These are phyloP conservation scores for Acer negundo DNA, from an alignment of 345 rosid genomes.

Conservation along the genomic window DNA sequence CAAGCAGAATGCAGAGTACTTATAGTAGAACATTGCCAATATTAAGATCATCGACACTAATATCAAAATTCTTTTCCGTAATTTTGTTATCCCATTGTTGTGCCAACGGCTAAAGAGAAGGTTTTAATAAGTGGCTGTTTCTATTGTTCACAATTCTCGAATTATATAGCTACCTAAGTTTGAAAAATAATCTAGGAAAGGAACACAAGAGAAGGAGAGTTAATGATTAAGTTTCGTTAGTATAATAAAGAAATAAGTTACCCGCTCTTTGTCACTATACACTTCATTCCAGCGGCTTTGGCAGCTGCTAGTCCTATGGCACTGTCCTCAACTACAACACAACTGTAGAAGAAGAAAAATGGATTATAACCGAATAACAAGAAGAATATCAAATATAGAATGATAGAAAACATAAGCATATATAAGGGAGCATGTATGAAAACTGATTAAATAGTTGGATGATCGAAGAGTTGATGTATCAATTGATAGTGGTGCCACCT, in stretches of 20 bases:
- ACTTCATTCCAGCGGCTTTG: slow-evolving; percentile 92
- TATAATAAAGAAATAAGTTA: slow-evolving; percentile 26
- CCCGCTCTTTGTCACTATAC: slow-evolving; percentile 94
- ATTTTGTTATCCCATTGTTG: background rate
- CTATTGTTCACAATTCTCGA: background rate
- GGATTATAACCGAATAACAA: background rate
- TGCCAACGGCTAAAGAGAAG: background rate
- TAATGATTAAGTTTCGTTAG: background rate
- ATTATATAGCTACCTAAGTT: background rate
- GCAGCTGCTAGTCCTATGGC: slow-evolving; percentile 94
- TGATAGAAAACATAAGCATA: background rate
- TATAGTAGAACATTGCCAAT: too few relatives aligned
- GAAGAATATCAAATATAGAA: background rate
- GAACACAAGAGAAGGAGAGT: background rate
- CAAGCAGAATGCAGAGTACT: too few relatives aligned
- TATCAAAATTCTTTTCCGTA: background rate
- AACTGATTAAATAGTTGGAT: background rate
- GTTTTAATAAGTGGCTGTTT: background rate
- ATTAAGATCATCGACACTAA: background rate
- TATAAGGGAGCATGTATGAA: too few relatives aligned
- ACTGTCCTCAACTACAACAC: slow-evolving; percentile 94
- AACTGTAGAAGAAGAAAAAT: slow-evolving; percentile 48
- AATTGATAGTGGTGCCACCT: background rate
- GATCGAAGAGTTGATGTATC: background rate
- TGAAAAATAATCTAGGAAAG: background rate